phyloP scores from a whole-genome alignment of 257 asterid species.

The Penstemon newberryi region DNA sequence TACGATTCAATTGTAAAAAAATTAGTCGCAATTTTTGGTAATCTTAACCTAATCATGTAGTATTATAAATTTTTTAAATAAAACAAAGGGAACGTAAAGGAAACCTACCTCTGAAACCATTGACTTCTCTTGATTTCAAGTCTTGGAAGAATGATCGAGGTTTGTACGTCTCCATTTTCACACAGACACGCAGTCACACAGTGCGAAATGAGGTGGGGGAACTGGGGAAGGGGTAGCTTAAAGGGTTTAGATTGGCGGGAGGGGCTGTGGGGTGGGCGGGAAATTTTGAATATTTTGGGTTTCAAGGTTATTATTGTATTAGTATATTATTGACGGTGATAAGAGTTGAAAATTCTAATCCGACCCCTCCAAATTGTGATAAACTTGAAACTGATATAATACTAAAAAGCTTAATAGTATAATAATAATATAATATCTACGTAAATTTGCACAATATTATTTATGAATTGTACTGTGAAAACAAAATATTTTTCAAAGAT shows the following conservation, averaged over 20 bases:
- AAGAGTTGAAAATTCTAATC: too few relatives aligned
- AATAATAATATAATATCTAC: too few relatives aligned
- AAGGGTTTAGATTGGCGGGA: conserved; percentile 39
- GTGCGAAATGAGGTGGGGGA: not conserved
- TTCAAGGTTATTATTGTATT: not conserved
- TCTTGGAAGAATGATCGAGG: conserved; percentile 69
- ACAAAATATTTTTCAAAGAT: too few relatives aligned
- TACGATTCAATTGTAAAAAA: not conserved
- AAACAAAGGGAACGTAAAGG: too few relatives aligned
- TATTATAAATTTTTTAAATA: too few relatives aligned
- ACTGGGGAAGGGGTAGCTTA: not conserved
- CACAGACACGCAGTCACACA: not conserved
- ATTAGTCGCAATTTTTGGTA: not conserved
- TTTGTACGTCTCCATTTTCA: conserved; percentile 45
- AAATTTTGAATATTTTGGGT: conserved; percentile 29
- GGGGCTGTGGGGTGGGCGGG: conserved; percentile 32
- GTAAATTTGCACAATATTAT: too few relatives aligned
- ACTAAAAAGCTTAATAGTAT: too few relatives aligned
- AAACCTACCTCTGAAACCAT: conserved; percentile 72
- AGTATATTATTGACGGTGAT: conserved; percentile 20
- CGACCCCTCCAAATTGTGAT: too few relatives aligned
- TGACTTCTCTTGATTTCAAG: conserved; percentile 69
- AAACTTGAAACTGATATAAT: too few relatives aligned
- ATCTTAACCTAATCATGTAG: not conserved
- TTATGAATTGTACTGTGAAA: too few relatives aligned